These are phyloP conservation scores for Dimargaris verticillata DNA, from an alignment of 192 early-diverging fungal species.

Conservation along the genomic window DNA sequence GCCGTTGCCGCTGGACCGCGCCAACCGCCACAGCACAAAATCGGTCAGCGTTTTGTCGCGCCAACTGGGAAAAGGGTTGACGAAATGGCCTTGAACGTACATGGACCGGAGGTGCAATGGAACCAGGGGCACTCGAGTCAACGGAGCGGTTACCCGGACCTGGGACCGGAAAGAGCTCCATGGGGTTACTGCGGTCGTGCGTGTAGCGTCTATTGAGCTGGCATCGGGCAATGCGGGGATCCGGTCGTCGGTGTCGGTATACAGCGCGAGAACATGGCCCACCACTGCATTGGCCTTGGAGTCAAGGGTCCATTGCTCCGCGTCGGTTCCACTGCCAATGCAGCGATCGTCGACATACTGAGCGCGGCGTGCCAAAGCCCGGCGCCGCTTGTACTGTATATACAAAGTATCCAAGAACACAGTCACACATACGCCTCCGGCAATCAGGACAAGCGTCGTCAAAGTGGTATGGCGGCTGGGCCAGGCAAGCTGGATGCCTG, in stretches of 20 bases:
- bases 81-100: conserved; percentile 24
- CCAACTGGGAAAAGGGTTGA: conserved; percentile 28
- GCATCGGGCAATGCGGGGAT: not conserved
- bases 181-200: not conserved
- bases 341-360: not conserved
- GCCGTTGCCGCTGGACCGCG: conserved; percentile 23
- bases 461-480: not conserved
- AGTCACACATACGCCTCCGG: not conserved
- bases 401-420: conserved; percentile 2
- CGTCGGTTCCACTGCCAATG: too few species aligned
- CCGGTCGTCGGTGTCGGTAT: not conserved
- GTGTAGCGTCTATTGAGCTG: not conserved
- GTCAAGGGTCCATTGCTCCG: not conserved
- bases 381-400: not conserved
- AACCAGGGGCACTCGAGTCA: not conserved
- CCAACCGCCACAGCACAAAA: conserved; percentile 24
- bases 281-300: not conserved
- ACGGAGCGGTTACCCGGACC: not conserved
- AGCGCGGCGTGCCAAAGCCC: not conserved
- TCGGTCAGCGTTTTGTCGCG: conserved; percentile 31
- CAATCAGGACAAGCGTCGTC: not conserved
- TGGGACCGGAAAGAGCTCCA: not conserved
- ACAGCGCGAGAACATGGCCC: not conserved
- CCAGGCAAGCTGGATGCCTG: not conserved
- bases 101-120: conserved; percentile 13